Base-by-base conservation (phyloP, 1,139 yeast species). In the Hanseniaspora gamundiae region DNA sequence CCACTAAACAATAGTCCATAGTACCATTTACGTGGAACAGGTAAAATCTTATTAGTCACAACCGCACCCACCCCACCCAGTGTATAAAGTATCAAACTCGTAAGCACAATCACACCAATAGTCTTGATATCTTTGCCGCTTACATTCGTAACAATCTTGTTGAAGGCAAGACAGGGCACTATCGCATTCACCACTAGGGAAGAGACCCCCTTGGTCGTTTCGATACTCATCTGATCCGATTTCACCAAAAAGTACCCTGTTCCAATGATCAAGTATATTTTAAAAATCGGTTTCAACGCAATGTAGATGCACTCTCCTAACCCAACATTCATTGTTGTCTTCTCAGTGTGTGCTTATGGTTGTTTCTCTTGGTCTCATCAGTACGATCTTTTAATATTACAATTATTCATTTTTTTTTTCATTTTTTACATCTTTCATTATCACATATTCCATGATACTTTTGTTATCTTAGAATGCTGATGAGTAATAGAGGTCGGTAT, bases 271-370 rank as follows among this genome's bases (percentile, higher is more conserved):
- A 83, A 65, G 55, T 86, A 85, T 51, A 87, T 85, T 65, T 88
- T 87, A 64, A 86, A 69, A 48, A 87, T 80, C 21, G 96, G 96
- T 64, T 86, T 87, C 42, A 82, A 81, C 0, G 95, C 76, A 17
- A 85, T 72, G 61, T 80, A 87, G 13, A 87, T 80, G 38, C 87
- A 76, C 39, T 71, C 71, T 11, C 95, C 94, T 17, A 85, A 58
- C 2, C 71, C 55, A 22, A 68, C 46, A 2, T 57, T 42, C 58
- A 53, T 46, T 22, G 33, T 20, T 28, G 36, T 9, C 41, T 31
- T 3, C 35, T 40, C 22, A 2, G 10, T 17, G 14, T 13, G 11
- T 14, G 20, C 17, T 19, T 30, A 6, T 21, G 8, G 17, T 19
- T 24, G 19, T 19, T 13, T 26, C 5, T 28, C 16, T 21, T 14